These are phyloP conservation scores for Boletellus dicymbophilus DNA, from an alignment of 1,284 basidiomycete species.

Conservation along the genomic window DNA sequence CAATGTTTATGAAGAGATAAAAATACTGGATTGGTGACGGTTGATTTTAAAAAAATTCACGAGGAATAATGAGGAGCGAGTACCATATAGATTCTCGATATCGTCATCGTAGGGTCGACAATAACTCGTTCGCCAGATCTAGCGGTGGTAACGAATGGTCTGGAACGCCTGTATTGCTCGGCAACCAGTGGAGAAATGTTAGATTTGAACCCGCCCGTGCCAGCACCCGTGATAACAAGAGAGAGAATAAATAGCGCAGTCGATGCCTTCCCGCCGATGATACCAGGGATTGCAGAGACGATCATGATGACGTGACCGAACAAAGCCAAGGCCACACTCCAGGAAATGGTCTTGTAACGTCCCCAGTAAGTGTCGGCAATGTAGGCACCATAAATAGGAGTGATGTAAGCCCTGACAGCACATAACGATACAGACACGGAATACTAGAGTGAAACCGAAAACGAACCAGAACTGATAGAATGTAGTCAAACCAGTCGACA, in stretches of 20 bases:
- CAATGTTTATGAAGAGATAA: constrained; percentile 80
- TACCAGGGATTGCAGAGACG: constrained; percentile 68
- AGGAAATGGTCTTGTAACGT: constrained; percentile 72
- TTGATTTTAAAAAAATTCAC: not conserved
- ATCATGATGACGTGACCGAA: constrained; percentile 78
- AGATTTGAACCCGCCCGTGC: constrained; percentile 80
- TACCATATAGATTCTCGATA: constrained; percentile 74
- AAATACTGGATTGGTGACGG: constrained; percentile 52
- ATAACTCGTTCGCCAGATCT: constrained; percentile 76
- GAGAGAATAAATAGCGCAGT: constrained; percentile 67
- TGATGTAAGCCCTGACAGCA: constrained; percentile 53
- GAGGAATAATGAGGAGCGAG: constrained; percentile 1
- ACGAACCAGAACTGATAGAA: constrained; percentile 63
- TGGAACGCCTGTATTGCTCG: constrained; percentile 69
- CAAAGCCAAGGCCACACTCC: constrained; percentile 55
- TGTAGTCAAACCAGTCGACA: constrained; percentile 69
- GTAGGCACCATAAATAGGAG: constrained; percentile 68
- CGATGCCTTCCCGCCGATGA: constrained; percentile 61
- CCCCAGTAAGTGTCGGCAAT: constrained; percentile 78
- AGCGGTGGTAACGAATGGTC: constrained; percentile 54
- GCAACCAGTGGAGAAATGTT: constrained; percentile 82
- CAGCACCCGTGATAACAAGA: constrained; percentile 66
- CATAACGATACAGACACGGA: constrained; percentile 17
- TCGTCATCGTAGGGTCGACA: constrained; percentile 77
- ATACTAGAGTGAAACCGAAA: constrained; percentile 15